These are phyloP conservation scores for Logfia minima DNA, from an alignment of 129 eudicot genomes.

Conservation along the genomic window DNA sequence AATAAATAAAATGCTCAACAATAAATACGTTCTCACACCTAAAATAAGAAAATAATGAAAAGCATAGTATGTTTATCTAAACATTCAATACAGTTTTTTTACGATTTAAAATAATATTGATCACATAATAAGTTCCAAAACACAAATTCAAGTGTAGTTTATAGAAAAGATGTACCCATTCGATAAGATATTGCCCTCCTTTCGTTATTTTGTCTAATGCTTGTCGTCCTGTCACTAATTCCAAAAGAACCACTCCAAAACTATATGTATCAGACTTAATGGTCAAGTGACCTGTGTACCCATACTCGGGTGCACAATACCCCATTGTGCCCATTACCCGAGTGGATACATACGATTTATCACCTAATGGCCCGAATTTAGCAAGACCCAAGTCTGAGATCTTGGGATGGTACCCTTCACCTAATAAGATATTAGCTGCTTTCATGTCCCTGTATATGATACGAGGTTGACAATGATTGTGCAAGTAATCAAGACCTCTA, in stretches of 20 bases:
- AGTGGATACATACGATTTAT: slow-evolving; percentile 32
- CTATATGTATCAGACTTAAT: slow-evolving; percentile 40
- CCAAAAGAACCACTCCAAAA: slow-evolving; percentile 42
- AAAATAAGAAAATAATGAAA: background rate
- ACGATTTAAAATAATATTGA: background rate
- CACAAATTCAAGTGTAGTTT: background rate
- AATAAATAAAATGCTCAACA: background rate
- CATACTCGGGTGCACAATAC: slow-evolving; percentile 42
- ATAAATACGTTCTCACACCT: background rate
- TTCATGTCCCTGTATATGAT: slow-evolving; percentile 40
- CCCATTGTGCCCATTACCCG: slow-evolving; percentile 47
- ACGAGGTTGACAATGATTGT: slow-evolving; percentile 29
- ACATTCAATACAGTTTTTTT: background rate
- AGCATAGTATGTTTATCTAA: background rate
- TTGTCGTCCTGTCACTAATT: slow-evolving; percentile 31
- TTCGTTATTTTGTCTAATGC: slow-evolving; percentile 28
- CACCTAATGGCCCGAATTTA: slow-evolving; percentile 37
- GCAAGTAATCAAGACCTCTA: slow-evolving; percentile 35
- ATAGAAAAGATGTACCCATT: slow-evolving; percentile 29
- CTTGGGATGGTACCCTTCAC: slow-evolving; percentile 41
- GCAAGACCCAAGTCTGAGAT: slow-evolving; percentile 38
- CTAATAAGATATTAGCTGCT: slow-evolving; percentile 37
- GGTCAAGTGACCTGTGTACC: slow-evolving; percentile 33
- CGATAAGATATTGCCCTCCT: slow-evolving; percentile 37
- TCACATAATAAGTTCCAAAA: background rate